Base-by-base conservation (phyloP, 2,329 filamentous ascomycete genomes). In the Xylaria sp. region DNA sequence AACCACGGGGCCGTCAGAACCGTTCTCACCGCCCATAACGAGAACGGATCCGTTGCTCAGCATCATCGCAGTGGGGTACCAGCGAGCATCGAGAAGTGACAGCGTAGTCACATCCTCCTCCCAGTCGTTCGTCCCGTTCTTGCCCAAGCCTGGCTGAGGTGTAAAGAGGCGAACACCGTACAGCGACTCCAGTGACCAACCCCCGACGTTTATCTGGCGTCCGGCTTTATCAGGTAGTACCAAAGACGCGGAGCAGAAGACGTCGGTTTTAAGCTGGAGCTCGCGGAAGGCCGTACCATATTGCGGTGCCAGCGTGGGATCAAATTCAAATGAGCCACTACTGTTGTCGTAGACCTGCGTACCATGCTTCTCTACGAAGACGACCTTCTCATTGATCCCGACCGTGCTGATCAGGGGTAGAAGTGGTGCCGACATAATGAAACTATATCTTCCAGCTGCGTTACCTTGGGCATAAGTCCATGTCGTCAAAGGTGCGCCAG, bases 251-350 rank as follows among this genome's bases (percentile, higher is more conserved):
- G 87, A 83, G 74, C 88, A 90, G 78, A 90, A 90, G 31, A 89
- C 83, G 72, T 90, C 88, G 0, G 86, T 87, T 78, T 87, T 85
- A 73, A 73, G 81, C 71, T 87, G 84, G 78, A 89, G 83, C n/a
- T 82, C 75, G 59, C 86, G 82, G 85, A 85, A 89, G 3, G 85
- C 85, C 6, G 75, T 77, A n/a, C 77, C 75, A 65, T 83, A 85
- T 71, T 84, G 81, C 68, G 81, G 78, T 20, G 84, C 75, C 43
- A 81, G 78, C 9, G 80, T 77, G 0, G 85, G 80, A 73, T 89
- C 87, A n/a, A 88, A 80, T 75, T 89, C 88, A 71, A 88, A 89
- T 1, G 86, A 85, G 55, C 87, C 87, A 3, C 86, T 89, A 49
- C 84, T 83, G 75, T 87, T 88, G 39, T 86, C 86, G 28, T 83